Base-by-base conservation (phyloP, 2,329 filamentous ascomycete genomes). In the Penicillium sp. region DNA sequence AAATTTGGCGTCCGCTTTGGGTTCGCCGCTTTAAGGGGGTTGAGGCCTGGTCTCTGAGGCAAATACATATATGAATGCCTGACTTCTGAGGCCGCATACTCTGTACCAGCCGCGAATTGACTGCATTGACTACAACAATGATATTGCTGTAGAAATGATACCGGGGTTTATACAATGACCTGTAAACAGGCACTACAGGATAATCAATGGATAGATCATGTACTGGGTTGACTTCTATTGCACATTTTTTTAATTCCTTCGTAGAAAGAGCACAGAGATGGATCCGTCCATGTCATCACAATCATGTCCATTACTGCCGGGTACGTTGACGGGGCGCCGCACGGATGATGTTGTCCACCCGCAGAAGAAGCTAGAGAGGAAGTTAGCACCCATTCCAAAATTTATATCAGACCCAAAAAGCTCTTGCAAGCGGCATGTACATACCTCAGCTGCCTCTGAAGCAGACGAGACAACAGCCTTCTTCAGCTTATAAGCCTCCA, bases 401-500 rank as follows among this genome's bases (percentile, higher is more conserved):
- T 4, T 14, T 5, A 25, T 25, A 7, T 25, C 5, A 25, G 22
- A 25, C 22, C 2, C 22, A 25, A 25, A 25, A 7, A 25, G 8
- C 22, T 25, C 22, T 8, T 25, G 3, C 3, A 6, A 25, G 22
- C 22, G 5, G 22, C 3, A 6, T 22, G 22, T 70, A 53, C 84
- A 77, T 78, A 95, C 89, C 81, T 99, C 93, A 58, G 93, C 91
- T 55, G 93, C 93, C 75, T 99, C 93, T 50, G 89, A 95, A 18
- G 93, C 93, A 54, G 90, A 95, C 45, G 88, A 95, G 43, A 99
- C 93, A 46, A 99, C 93, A n/a, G 93, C 93, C 69, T 84, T 87
- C 82, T 99, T 99, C 69, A 99, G 76, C 80, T 99, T 99, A 80
- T 96, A 97, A 72, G 89, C 95, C 77, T 99, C 93, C 60, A 99